phyloP scores from a whole-genome alignment of 768 basidiomycete genomes.

The Mycena crocata region DNA sequence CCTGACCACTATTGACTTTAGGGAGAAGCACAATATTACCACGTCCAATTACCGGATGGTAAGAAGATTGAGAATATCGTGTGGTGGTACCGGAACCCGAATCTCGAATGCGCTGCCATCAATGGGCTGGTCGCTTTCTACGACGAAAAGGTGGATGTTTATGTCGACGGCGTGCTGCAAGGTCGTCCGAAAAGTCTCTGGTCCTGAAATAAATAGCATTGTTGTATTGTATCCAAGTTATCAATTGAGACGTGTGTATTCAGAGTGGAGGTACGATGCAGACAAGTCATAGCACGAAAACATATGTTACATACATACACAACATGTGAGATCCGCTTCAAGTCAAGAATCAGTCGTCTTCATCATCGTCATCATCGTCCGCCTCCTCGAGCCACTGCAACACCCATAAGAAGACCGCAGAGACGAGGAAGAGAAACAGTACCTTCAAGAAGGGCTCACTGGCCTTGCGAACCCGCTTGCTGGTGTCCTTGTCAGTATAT shows the following conservation, averaged over 20 bases:
- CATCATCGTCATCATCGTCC: conserved; percentile 78
- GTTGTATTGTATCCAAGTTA: too few species aligned
- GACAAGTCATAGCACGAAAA: conserved; percentile 21
- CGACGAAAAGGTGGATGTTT: conserved; percentile 77
- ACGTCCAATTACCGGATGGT: conserved; percentile 59
- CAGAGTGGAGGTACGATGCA: conserved; percentile 23
- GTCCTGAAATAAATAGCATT: conserved; percentile 15
- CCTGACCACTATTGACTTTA: conserved; percentile 38
- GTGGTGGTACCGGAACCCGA: conserved; percentile 74
- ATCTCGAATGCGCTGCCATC: conserved; percentile 61
- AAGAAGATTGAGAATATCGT: conserved; percentile 60
- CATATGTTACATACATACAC: conserved; percentile 10
- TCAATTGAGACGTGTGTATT: conserved; percentile 26
- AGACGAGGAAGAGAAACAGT: conserved; percentile 31
- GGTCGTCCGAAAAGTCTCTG: conserved; percentile 42
- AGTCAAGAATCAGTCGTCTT: conserved; percentile 32
- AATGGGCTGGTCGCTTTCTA: conserved; percentile 68
- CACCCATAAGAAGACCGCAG: conserved; percentile 21
- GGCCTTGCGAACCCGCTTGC: conserved; percentile 96
- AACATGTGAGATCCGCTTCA: not conserved
- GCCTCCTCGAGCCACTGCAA: conserved; percentile 89
- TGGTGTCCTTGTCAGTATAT: conserved; percentile 93
- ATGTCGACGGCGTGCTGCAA: conserved; percentile 69
- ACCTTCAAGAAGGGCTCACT: conserved; percentile 96
- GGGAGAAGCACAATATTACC: conserved; percentile 72